Evolutionary conservation across 106 monocot species (phyloP).

Genomic region (Acorus calamus): DNA sequence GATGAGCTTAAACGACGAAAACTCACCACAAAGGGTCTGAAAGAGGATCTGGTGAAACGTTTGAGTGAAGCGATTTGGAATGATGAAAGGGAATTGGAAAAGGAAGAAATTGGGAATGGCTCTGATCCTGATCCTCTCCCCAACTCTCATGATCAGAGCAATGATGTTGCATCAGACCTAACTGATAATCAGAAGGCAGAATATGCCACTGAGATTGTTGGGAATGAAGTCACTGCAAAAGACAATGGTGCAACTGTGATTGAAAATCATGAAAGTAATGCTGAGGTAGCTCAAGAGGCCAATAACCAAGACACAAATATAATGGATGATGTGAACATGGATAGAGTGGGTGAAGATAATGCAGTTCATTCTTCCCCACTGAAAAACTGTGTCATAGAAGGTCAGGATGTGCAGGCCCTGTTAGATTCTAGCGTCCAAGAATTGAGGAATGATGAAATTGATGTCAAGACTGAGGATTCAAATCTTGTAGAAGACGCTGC

Average conservation of each 20-base stretch:
- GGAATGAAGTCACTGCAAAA: background rate
- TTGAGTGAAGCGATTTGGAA: slow-evolving; percentile 40
- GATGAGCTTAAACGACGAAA: slow-evolving; percentile 67
- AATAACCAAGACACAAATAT: background rate
- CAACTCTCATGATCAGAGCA: slow-evolving; percentile 1
- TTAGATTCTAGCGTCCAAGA: slow-evolving; percentile 1
- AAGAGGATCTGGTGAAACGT: slow-evolving; percentile 68
- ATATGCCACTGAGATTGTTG: slow-evolving; percentile 8
- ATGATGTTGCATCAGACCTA: slow-evolving; percentile 1
- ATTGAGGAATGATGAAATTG: slow-evolving; percentile 3
- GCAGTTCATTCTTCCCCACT: too few relatives aligned
- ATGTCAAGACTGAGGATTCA: slow-evolving; percentile 16
- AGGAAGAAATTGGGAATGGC: slow-evolving; percentile 11
- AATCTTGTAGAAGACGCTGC: slow-evolving; percentile 24
- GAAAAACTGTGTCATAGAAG: too few relatives aligned
- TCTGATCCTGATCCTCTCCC: slow-evolving; percentile 4
- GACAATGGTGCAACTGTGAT: background rate
- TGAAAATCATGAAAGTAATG: slow-evolving; percentile 10
- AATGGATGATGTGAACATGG: too few relatives aligned
- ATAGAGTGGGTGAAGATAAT: too few relatives aligned
- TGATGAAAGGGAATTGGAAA: slow-evolving; percentile 10
- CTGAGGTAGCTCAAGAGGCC: slow-evolving; percentile 2
- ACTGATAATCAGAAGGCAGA: background rate
- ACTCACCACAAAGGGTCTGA: slow-evolving; percentile 60
- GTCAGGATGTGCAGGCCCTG: background rate